Conservation (phyloP, 1,284 basidiomycete species). For the Cutaneotrichosporon sp. region DNA sequence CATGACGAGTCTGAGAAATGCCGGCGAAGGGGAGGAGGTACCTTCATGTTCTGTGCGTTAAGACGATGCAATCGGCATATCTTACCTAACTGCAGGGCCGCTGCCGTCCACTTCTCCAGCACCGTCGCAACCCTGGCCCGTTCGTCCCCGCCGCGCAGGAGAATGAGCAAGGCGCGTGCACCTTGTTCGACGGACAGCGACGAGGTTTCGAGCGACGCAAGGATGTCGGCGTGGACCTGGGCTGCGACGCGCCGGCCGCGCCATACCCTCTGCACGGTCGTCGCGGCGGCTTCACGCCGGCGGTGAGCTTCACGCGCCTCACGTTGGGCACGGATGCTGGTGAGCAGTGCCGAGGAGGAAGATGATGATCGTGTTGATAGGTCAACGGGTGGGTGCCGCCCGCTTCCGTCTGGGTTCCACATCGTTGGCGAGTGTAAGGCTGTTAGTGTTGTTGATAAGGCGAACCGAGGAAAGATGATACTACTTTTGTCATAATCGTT, state of each 20-base stretch:
- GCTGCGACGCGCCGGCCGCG: constrained; percentile 23
- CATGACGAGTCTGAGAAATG: neutral
- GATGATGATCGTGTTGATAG: constrained; percentile 37
- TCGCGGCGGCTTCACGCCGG: constrained; percentile 29
- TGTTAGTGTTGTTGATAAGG: too few species aligned
- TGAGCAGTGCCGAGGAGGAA: constrained; percentile 35
- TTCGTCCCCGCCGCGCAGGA: constrained; percentile 10
- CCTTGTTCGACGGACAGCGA: constrained; percentile 7
- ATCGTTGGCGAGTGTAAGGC: constrained; percentile 4
- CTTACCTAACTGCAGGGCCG: constrained; percentile 6
- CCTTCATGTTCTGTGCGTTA: too few species aligned
- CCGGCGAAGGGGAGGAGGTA: too few species aligned
- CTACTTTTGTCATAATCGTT: too few species aligned
- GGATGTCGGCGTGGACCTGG: neutral
- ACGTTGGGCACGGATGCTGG: constrained; percentile 35
- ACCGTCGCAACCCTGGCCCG: constrained; percentile 12
- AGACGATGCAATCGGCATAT: too few species aligned
- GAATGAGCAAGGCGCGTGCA: constrained; percentile 17
- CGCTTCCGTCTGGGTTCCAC: constrained; percentile 22
- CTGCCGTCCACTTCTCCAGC: constrained; percentile 21
- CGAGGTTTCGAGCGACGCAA: constrained; percentile 1
- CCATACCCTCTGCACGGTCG: constrained; percentile 42
- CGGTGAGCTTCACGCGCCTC: constrained; percentile 33
- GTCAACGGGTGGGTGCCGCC: constrained; percentile 26
- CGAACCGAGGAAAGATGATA: neutral